Percentiles rank a stretch among this genome's conserved stretches.
These are phyloP conservation scores for Huntiella decipiens DNA, from an alignment of 2,329 filamentous ascomycete species.

Conservation along the genomic window DNA sequence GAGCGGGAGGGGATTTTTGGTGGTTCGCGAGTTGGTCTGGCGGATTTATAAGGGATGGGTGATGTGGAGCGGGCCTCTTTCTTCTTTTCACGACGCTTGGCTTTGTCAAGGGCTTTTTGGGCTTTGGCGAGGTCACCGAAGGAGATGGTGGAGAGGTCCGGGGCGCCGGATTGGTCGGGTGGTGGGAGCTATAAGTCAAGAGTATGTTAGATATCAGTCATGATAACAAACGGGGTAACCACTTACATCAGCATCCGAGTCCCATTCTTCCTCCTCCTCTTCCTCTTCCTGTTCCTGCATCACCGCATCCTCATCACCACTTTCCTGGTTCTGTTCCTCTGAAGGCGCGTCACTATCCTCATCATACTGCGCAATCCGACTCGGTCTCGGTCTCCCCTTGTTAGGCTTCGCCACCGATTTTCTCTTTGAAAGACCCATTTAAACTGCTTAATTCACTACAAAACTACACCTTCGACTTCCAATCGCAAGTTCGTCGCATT, in stretches of 20 bases:
- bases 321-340: conserved; percentile 15
- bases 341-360: conserved; percentile 18
- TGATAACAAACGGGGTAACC: neutral
- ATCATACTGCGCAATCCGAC: conserved; percentile 16
- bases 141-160: conserved; percentile 42
- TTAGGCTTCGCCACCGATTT: conserved; percentile 17
- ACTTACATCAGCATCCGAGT: conserved; percentile 10
- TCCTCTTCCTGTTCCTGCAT: conserved; percentile 14
- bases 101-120: conserved; percentile 42
- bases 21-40: conserved; percentile 13
- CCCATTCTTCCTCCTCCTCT: conserved; percentile 13
- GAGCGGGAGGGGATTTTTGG: conserved; percentile 21
- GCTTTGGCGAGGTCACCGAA: conserved; percentile 84
- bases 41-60: neutral
- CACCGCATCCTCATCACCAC: conserved; percentile 17
- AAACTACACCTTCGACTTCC: neutral
- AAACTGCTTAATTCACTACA: neutral
- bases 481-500: too few species aligned
- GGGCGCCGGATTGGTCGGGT: neutral
- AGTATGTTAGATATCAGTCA: neutral
- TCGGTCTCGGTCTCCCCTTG: neutral
- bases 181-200: neutral
- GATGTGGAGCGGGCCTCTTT: conserved; percentile 11
- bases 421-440: conserved; percentile 23
- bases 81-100: conserved; percentile 15